Evolutionary conservation across 192 early-diverging fungal species (phyloP).

Genomic region (Anaeromyces robustus): DNA sequence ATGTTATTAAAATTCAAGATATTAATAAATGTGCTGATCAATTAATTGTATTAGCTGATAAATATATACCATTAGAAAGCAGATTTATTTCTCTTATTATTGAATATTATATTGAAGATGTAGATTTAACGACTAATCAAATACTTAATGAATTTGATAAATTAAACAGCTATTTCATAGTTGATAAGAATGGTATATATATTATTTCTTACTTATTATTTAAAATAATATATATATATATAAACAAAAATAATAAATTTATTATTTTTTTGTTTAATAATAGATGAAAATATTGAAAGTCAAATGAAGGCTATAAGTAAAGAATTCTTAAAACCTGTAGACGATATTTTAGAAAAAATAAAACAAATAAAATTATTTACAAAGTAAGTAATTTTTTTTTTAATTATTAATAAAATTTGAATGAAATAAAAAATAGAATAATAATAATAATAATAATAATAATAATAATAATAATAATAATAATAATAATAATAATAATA

Average conservation of each 20-base stretch:
- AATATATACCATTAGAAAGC: neutral
- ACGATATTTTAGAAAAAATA: neutral
- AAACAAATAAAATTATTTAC: neutral
- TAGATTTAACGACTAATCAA: neutral
- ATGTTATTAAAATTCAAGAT: neutral
- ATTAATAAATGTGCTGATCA: neutral
- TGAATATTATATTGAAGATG: neutral
- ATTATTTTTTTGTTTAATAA: no score
- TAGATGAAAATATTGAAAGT: neutral
- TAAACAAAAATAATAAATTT: no score
- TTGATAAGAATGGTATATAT: neutral
- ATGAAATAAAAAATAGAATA: no score
- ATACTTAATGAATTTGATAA: neutral
- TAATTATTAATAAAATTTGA: neutral
- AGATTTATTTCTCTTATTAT: neutral
- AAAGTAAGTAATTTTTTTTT: neutral
- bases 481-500: no score
- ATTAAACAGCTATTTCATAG: neutral
- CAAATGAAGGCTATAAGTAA: neutral
- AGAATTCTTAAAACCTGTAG: neutral
- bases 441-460: neutral
- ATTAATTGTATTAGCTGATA: neutral
- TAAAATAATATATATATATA: no score
- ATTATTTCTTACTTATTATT: no score
- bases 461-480: neutral